These are phyloP conservation scores for Termitomyces sp. DNA, from an alignment of 768 basidiomycete genomes.

Conservation along the genomic window DNA sequence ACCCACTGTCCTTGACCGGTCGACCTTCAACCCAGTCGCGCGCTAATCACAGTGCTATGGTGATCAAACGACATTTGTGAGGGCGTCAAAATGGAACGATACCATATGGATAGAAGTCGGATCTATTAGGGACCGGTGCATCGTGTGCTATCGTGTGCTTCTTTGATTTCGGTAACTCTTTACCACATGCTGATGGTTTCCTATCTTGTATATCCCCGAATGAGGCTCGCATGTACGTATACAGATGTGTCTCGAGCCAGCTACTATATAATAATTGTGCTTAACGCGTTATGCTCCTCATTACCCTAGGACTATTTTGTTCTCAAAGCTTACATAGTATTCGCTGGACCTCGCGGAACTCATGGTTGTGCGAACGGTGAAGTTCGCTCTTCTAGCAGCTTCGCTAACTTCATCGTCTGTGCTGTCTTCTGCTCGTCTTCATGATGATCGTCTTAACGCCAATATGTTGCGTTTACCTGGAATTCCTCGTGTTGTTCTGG, in stretches of 20 bases:
- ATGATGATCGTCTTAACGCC: constrained; percentile 35
- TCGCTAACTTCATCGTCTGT: constrained; percentile 15
- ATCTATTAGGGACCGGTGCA: background rate
- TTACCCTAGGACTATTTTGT: background rate
- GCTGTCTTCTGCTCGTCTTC: constrained; percentile 18
- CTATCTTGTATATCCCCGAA: constrained; percentile 2
- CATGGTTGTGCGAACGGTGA: constrained; percentile 10
- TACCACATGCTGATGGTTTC: background rate
- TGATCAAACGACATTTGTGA: constrained; percentile 14
- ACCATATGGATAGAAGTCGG: constrained; percentile 6
- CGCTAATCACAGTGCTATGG: too few relatives aligned
- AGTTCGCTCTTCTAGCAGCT: constrained; percentile 16
- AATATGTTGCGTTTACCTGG: constrained; percentile 35
- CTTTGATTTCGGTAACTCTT: constrained; percentile 6
- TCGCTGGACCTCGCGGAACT: background rate
- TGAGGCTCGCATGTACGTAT: constrained; percentile 12
- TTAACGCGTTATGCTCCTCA: background rate
- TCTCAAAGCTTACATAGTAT: background rate
- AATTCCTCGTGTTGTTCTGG: constrained; percentile 26
- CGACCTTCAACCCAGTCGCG: background rate
- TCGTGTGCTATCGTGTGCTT: too few relatives aligned
- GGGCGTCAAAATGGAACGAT: background rate
- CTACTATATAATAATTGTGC: constrained; percentile 4
- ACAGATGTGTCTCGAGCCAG: background rate
- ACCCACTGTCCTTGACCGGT: background rate